Evolutionary conservation across 1,284 basidiomycete species (phyloP).

Genomic region (Rugosomyces carneus): DNA sequence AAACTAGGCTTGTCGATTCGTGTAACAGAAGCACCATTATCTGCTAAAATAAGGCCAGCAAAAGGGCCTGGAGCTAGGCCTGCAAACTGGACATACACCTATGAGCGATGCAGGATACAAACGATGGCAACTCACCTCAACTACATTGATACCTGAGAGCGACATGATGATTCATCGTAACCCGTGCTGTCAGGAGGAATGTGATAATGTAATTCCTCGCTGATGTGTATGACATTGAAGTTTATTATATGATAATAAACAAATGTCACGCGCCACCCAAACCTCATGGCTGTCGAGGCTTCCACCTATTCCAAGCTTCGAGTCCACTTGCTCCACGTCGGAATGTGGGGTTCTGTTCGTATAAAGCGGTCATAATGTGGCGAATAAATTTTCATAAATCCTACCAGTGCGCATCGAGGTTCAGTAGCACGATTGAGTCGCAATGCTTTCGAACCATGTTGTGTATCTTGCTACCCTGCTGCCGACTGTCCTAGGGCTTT

Average conservation of each 20-base stretch:
- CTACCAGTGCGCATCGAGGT: not conserved
- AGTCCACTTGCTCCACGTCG: not conserved
- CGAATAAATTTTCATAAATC: not conserved
- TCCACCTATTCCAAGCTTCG: not conserved
- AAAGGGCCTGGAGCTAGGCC: conserved; percentile 83
- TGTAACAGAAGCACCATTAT: conserved; percentile 75
- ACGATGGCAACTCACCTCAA: conserved; percentile 39
- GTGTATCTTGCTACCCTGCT: conserved; percentile 1
- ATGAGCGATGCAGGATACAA: not conserved
- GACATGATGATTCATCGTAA: conserved; percentile 31
- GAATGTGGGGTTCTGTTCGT: not conserved
- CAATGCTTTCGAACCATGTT: conserved; percentile 1
- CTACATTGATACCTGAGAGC: conserved; percentile 46
- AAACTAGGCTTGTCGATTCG: conserved; percentile 63
- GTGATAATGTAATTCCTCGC: no score
- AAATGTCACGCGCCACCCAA: not conserved
- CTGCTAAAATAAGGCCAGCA: conserved; percentile 74
- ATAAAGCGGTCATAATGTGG: not conserved
- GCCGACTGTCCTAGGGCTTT: conserved; percentile 16
- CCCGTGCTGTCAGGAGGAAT: no score
- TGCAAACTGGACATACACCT: conserved; percentile 52
- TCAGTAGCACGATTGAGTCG: not conserved
- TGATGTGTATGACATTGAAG: no score
- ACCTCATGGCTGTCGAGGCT: not conserved
- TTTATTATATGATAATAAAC: no score